Percentiles rank a stretch among this genome's conserved stretches.
Evolutionary conservation across 2,329 filamentous ascomycete species (phyloP).

Genomic region (Diplodia seriata): DNA sequence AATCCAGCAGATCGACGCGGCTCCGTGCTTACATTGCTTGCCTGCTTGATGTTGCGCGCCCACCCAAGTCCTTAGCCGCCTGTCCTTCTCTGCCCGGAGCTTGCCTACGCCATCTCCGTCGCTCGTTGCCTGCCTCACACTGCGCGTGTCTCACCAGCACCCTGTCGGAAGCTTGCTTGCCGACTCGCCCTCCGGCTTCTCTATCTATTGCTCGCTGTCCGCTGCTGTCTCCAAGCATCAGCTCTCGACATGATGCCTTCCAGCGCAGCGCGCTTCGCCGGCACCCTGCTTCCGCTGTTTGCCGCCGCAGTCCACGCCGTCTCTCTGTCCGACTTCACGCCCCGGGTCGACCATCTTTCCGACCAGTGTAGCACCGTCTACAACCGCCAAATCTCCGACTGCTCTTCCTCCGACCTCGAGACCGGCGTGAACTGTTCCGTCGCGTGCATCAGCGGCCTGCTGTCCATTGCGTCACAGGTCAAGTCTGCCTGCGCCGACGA

Average conservation of each 20-base stretch:
- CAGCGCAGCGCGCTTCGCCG: constrained; percentile 24
- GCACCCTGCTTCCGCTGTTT: constrained; percentile 32
- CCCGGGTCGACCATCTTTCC: constrained; percentile 51
- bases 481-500: constrained; percentile 44
- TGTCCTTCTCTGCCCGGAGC: constrained; percentile 11
- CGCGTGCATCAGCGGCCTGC: constrained; percentile 51
- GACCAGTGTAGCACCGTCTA: constrained; percentile 51
- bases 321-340: constrained; percentile 54
- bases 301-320: constrained; percentile 45
- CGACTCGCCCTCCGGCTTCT: constrained; percentile 4
- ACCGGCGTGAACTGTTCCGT: constrained; percentile 40
- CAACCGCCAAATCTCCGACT: constrained; percentile 50
- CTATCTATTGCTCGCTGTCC: constrained; percentile 14
- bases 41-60: constrained; percentile 20
- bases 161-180: constrained; percentile 13
- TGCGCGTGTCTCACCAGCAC: constrained; percentile 25
- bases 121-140: constrained; percentile 22
- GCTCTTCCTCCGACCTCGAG: constrained; percentile 45
- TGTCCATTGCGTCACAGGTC: constrained; percentile 45
- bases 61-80: neutral
- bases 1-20: constrained; percentile 10
- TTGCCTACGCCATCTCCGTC: constrained; percentile 13
- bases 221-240: neutral
- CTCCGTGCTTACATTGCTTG: constrained; percentile 14
- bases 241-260: constrained; percentile 19